A percentile compares a stretch with the other conserved stretches of the same genome.
phyloP scores from a whole-genome alignment of 1,284 basidiomycete species.

The Sutorius eximius region DNA sequence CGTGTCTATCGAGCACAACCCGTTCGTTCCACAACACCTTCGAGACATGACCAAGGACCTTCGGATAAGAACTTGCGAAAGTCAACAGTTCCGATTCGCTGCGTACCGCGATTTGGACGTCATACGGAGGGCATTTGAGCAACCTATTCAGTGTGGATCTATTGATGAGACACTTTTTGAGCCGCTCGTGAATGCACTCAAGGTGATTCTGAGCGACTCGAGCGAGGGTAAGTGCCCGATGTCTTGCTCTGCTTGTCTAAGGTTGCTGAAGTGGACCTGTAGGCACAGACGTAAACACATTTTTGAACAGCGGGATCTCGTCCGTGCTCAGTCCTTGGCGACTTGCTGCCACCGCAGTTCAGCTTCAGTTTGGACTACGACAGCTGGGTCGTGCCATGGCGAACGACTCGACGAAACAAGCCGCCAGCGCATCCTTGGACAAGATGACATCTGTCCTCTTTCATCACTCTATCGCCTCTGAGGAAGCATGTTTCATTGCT shows the following conservation, averaged over 20 bases:
- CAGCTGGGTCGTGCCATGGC: constrained; percentile 65
- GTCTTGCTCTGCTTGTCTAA: not conserved
- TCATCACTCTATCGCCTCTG: constrained; percentile 66
- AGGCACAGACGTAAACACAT: constrained; percentile 45
- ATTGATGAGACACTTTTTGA: constrained; percentile 55
- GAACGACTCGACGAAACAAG: constrained; percentile 51
- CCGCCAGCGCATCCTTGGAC: constrained; percentile 58
- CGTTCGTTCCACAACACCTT: constrained; percentile 47
- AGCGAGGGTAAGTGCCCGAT: constrained; percentile 37
- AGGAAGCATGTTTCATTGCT: constrained; percentile 77
- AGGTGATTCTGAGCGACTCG: constrained; percentile 60
- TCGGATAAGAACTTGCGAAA: constrained; percentile 57
- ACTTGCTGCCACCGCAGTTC: constrained; percentile 73
- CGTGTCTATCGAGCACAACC: constrained; percentile 66
- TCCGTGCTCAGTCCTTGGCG: constrained; percentile 78
- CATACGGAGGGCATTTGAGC: constrained; percentile 67
- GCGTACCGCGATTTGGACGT: constrained; percentile 71
- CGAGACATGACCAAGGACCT: constrained; percentile 49
- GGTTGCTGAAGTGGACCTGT: constrained; percentile 8
- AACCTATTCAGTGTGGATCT: constrained; percentile 50
- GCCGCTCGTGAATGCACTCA: constrained; percentile 63
- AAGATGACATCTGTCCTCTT: constrained; percentile 66
- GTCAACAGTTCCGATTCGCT: constrained; percentile 64
- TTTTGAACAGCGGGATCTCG: constrained; percentile 60
- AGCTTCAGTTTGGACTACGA: constrained; percentile 71